phyloP scores from a whole-genome alignment of 371 early-diverging fungal species.

The Haplosporangium sp. region DNA sequence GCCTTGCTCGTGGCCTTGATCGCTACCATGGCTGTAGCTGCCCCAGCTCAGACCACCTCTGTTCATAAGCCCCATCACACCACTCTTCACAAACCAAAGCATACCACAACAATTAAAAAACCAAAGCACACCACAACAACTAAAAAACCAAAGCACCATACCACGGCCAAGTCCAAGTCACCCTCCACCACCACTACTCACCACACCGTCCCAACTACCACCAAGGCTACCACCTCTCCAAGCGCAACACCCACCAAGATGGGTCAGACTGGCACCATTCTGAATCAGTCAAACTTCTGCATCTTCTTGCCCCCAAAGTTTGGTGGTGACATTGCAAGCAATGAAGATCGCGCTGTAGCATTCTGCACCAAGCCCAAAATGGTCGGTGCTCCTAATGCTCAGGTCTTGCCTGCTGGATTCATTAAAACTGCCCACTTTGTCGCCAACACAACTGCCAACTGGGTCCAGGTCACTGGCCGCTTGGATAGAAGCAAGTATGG shows the following conservation, averaged over 20 bases:
- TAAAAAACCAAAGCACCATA: not conserved
- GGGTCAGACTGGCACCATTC: slow-evolving; percentile 19
- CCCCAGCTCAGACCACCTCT: not conserved
- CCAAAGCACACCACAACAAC: not conserved
- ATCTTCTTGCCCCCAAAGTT: slow-evolving; percentile 20
- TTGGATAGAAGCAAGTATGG: slow-evolving; percentile 60
- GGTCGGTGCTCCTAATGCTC: slow-evolving; percentile 38
- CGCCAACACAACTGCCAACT: slow-evolving; percentile 57
- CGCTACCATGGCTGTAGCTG: slow-evolving; percentile 25
- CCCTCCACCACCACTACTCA: slow-evolving; percentile 4
- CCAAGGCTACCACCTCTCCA: slow-evolving; percentile 1
- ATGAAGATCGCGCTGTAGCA: slow-evolving; percentile 56
- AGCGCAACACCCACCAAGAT: not conserved
- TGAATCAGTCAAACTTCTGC: slow-evolving; percentile 16
- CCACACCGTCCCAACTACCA: not conserved
- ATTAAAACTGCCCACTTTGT: slow-evolving; percentile 65
- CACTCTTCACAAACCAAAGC: not conserved
- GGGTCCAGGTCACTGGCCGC: slow-evolving; percentile 69
- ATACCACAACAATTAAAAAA: not conserved
- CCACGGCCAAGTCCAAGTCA: not conserved
- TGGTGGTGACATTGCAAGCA: slow-evolving; percentile 26
- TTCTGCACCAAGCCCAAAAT: slow-evolving; percentile 60
- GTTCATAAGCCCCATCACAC: slow-evolving; percentile 1
- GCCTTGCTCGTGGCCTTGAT: slow-evolving; percentile 27
- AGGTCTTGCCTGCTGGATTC: slow-evolving; percentile 58